phyloP scores from a whole-genome alignment of 345 rosid genomes.

The Dipteronia sinensis region DNA sequence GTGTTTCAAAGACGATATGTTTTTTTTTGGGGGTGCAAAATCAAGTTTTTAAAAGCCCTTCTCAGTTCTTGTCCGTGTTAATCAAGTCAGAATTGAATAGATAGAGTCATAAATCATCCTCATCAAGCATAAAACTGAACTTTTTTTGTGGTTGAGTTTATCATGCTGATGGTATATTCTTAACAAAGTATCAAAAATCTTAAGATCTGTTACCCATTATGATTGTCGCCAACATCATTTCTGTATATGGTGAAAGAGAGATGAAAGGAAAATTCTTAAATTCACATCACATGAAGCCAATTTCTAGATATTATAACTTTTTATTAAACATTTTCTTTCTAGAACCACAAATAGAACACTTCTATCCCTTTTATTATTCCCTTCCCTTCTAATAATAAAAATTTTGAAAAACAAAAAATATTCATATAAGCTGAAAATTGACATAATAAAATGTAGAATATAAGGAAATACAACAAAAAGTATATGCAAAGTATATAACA shows the following conservation, averaged over 20 bases:
- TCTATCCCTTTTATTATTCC: background rate
- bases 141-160: background rate
- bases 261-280: slow-evolving; percentile 4
- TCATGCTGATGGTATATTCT: background rate
- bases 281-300: background rate
- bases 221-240: background rate
- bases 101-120: background rate
- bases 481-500: background rate
- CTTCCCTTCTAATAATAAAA: background rate
- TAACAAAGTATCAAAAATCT: background rate
- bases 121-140: background rate
- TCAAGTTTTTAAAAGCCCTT: background rate
- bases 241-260: background rate
- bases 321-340: background rate
- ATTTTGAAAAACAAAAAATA: background rate
- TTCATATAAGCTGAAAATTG: background rate
- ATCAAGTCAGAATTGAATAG: background rate
- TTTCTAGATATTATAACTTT: background rate
- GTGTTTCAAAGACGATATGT: background rate
- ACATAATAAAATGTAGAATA: background rate
- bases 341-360: background rate
- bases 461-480: background rate
- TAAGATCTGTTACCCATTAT: background rate
- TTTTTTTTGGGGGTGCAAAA: background rate
- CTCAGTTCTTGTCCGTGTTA: background rate